Base-by-base conservation (phyloP, 306 rosid genomes). In the Elaeagnus macrophylla region DNA sequence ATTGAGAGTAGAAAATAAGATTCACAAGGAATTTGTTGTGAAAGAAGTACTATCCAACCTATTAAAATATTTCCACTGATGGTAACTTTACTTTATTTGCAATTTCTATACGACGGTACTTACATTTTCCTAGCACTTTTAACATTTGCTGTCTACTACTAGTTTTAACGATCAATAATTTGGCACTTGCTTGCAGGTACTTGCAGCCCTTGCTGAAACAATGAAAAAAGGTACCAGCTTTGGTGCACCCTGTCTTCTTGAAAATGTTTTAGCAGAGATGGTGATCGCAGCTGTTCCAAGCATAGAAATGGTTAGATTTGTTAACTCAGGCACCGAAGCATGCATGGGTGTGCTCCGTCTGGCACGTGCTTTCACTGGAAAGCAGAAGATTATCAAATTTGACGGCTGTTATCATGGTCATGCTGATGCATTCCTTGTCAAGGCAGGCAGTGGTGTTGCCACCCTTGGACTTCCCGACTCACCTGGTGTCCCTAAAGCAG, bases 331-430 rank as follows among this genome's bases (percentile, higher is more conserved):
- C 17, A 91, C 96, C 0, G 99, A 91, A 76, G 97, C 97, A 9
- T 91, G 99, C 67, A 84, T 91, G 96, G 94, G 89, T 15, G 87
- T 84, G 35, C 94, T 87, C 66, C 96, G 96, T 9, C 73, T 87
- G 18, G 85, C 89, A 13, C 95, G 95, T 37, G 99, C 99, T 54
- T 91, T 35, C 71, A 87, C 99, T 0, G 72, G 93, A 7, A 80
- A 50, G 54, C 77, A 68, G 59, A 91, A 87, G 72, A 63, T 91
- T 54, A 80, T 87, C 67, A 91, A 91, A 78, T 82, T 91, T 57
- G 99, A 87, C 74, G 96, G 99, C 12, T 91, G 99, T 75, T 87
- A 91, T 72, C 99, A 91, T 53, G 99, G 99, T 49, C 99, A 91
- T 56, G 99, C 96, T 0, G 99, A 91, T 72, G 94, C 96, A 48